Evolutionary conservation across 768 basidiomycete genomes (phyloP).

Genomic region (Hericium rajendrae): DNA sequence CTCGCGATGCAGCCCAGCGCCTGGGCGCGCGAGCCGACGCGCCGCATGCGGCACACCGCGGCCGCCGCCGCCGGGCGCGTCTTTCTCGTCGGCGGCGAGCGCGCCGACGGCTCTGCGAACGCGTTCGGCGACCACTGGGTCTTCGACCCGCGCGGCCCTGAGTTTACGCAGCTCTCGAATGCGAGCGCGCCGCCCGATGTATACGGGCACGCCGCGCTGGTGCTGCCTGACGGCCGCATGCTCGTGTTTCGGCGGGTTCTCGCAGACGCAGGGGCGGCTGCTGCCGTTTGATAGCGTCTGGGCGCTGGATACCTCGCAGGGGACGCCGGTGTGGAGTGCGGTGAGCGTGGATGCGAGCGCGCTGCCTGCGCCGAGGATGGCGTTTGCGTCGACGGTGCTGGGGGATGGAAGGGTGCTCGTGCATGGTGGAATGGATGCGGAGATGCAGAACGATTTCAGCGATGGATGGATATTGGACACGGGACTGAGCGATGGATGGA

Average conservation of each 20-base stretch:
- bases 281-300: conserved; percentile 53
- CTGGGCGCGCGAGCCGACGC: conserved; percentile 60
- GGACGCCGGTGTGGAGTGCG: conserved; percentile 38
- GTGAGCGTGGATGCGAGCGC: conserved; percentile 28
- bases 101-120: conserved; percentile 65
- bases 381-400: conserved; percentile 47
- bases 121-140: conserved; percentile 56
- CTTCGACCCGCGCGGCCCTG: conserved; percentile 40
- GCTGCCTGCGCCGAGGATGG: conserved; percentile 50
- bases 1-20: conserved; percentile 39
- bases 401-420: conserved; percentile 52
- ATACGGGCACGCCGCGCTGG: conserved; percentile 61
- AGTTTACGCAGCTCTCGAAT: conserved; percentile 45
- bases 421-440: conserved; percentile 67
- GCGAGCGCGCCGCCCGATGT: conserved; percentile 55
- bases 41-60: conserved; percentile 70
- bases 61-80: conserved; percentile 41
- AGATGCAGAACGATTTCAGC: conserved; percentile 35
- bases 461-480: conserved; percentile 71
- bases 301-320: conserved; percentile 47
- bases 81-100: conserved; percentile 73
- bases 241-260: conserved; percentile 71
- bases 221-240: conserved; percentile 60
- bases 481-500: conserved; percentile 47
- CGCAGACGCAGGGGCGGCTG: conserved; percentile 33